Conservation (phyloP, 2,329 filamentous ascomycete genomes). For the Alternaria tenuissima region DNA sequence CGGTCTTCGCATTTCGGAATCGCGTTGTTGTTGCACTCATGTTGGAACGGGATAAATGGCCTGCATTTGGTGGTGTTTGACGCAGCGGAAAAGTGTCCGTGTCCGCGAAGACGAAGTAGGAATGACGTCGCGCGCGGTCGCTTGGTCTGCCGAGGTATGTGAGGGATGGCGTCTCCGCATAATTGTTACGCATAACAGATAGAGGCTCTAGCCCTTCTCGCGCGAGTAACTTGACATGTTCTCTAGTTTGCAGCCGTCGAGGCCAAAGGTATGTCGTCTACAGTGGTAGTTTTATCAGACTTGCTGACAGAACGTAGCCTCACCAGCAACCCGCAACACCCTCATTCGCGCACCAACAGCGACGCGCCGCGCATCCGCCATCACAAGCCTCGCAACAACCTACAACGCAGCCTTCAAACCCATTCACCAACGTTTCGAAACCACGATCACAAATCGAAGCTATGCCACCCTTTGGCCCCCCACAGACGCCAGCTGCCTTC, state of each 20-base stretch:
- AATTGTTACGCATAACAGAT: neutral
- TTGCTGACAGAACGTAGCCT: slow-evolving; percentile 28
- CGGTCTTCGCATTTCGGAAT: slow-evolving; percentile 44
- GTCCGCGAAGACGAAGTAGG: slow-evolving; percentile 22
- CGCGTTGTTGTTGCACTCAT: slow-evolving; percentile 11
- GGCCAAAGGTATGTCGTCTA: slow-evolving; percentile 47
- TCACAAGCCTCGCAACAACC: slow-evolving; percentile 16
- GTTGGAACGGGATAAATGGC: slow-evolving; percentile 4
- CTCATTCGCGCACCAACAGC: slow-evolving; percentile 36
- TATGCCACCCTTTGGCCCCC: slow-evolving; percentile 52
- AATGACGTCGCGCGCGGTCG: slow-evolving; percentile 33
- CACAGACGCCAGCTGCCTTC: slow-evolving; percentile 24
- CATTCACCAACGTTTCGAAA: slow-evolving; percentile 11
- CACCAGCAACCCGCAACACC: slow-evolving; percentile 33
- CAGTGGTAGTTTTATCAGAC: neutral
- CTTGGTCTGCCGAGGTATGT: slow-evolving; percentile 34
- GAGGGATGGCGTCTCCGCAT: slow-evolving; percentile 16
- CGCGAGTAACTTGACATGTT: slow-evolving; percentile 43
- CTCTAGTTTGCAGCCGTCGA: slow-evolving; percentile 49
- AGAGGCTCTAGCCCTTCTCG: slow-evolving; percentile 14
- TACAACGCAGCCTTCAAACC: neutral
- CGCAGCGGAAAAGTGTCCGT: slow-evolving; percentile 35
- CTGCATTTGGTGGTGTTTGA: slow-evolving; percentile 19
- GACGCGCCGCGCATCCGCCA: slow-evolving; percentile 30
- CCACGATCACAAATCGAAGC: slow-evolving; percentile 60